Evolutionary conservation across 2,329 filamentous ascomycete species (phyloP).

Genomic region (Magnaporthales sp.): DNA sequence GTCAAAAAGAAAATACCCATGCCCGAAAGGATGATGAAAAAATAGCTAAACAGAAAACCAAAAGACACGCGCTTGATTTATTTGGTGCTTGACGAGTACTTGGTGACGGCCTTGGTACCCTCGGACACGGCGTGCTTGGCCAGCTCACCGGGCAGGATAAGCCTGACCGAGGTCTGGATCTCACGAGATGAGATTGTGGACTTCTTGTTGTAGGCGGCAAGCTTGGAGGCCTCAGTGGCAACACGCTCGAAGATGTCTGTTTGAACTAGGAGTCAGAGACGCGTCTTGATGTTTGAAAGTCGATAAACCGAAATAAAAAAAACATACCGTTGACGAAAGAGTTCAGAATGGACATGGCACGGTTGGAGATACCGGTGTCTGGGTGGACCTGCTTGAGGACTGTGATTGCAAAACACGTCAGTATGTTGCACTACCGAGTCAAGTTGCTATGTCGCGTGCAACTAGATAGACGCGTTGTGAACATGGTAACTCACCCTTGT

Average conservation of each 20-base stretch:
- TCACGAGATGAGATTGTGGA: slow-evolving; percentile 98
- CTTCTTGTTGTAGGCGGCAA: slow-evolving; percentile 99
- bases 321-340: slow-evolving; percentile 94
- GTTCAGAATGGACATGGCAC: slow-evolving; percentile 99
- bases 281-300: not conserved
- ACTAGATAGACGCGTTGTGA: not conserved
- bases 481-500: slow-evolving; percentile 70
- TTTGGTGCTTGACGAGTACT: slow-evolving; percentile 99
- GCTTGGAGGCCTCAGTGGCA: slow-evolving; percentile 96
- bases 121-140: slow-evolving; percentile 99
- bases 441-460: not conserved
- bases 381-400: slow-evolving; percentile 99
- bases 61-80: slow-evolving; percentile 45
- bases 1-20: slow-evolving; percentile 39
- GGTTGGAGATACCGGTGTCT: slow-evolving; percentile 99
- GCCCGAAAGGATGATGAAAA: slow-evolving; percentile 49
- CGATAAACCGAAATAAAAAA: not conserved
- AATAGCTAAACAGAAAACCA: slow-evolving; percentile 34
- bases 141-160: slow-evolving; percentile 96
- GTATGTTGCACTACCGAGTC: not conserved
- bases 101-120: slow-evolving; percentile 99
- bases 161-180: slow-evolving; percentile 97
- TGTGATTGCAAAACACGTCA: slow-evolving; percentile 27
- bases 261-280: slow-evolving; percentile 14
- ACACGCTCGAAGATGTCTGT: slow-evolving; percentile 99